Percentiles rank a stretch among this genome's conserved stretches.
Evolutionary conservation across 139 green algal species (phyloP).

Genomic region (Monoraphidium neglectum): DNA sequence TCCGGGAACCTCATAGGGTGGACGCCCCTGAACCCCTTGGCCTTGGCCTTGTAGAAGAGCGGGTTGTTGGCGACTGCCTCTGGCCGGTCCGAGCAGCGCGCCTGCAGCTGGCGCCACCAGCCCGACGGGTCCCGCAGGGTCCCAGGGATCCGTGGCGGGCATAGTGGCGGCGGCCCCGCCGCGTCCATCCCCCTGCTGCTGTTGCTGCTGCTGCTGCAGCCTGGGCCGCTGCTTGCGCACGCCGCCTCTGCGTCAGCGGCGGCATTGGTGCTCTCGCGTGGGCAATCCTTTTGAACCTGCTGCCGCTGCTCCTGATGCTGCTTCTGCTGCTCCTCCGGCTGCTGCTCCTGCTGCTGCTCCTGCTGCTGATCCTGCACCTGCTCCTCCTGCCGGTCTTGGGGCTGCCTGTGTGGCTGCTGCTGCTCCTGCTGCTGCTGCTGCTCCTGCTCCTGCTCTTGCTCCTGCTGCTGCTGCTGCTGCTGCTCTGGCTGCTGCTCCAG

Average conservation of each 20-base stretch:
- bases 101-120: too few species aligned
- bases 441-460: background rate
- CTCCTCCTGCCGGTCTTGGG: background rate
- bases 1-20: conserved; percentile 23
- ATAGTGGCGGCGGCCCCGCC: too few species aligned
- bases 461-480: background rate
- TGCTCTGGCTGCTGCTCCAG: background rate
- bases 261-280: too few species aligned
- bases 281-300: background rate
- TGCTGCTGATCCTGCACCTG: background rate
- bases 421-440: conserved; percentile 6
- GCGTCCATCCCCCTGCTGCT: background rate
- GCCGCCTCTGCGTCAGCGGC: too few species aligned
- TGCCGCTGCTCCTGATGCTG: conserved; percentile 13
- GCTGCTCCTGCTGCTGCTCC: conserved; percentile 1
- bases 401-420: background rate
- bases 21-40: background rate
- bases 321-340: background rate
- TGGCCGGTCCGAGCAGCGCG: too few species aligned
- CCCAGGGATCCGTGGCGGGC: too few species aligned
- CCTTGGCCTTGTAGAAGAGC: background rate
- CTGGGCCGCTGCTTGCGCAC: background rate
- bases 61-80: too few species aligned
- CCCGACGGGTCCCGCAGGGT: too few species aligned
- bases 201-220: conserved; percentile 16